Evolutionary conservation across 2,329 filamentous ascomycete genomes (phyloP).

Genomic region (Xylaria sp.): DNA sequence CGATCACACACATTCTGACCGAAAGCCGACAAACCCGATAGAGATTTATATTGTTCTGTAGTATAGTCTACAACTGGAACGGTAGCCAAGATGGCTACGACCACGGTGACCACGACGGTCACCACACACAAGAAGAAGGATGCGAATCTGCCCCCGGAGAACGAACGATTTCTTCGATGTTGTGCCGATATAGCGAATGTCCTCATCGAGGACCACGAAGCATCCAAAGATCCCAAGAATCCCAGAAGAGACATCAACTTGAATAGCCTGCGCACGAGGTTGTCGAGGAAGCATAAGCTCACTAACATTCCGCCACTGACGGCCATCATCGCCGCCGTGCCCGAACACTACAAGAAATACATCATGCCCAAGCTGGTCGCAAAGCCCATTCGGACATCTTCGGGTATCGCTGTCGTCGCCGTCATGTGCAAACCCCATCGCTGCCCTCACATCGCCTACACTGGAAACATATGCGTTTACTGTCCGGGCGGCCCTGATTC

Average conservation of each 20-base stretch:
- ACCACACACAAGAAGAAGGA: conserved; percentile 69
- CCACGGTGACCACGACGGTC: conserved; percentile 67
- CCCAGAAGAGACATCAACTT: conserved; percentile 90
- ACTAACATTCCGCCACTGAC: conserved; percentile 90
- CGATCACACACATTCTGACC: neutral
- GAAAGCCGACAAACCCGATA: neutral
- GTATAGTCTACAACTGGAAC: neutral
- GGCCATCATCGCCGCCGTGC: conserved; percentile 96
- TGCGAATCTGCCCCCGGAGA: conserved; percentile 85
- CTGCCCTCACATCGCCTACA: conserved; percentile 98
- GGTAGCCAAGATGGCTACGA: conserved; percentile 60
- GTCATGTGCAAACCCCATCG: conserved; percentile 99
- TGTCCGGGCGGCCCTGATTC: conserved; percentile 97
- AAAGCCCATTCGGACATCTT: conserved; percentile 95
- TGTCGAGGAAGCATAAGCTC: conserved; percentile 92
- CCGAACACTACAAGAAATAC: conserved; percentile 99
- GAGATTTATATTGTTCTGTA: neutral
- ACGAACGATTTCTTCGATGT: conserved; percentile 91
- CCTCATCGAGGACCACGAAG: conserved; percentile 93
- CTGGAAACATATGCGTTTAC: conserved; percentile 98
- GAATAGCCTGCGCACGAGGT: conserved; percentile 85
- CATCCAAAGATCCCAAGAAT: conserved; percentile 76
- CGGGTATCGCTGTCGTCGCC: conserved; percentile 96
- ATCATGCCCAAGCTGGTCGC: conserved; percentile 96
- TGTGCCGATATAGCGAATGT: conserved; percentile 96